phyloP scores from a whole-genome alignment of 495 filamentous ascomycete genomes.

The Tuber indicum region DNA sequence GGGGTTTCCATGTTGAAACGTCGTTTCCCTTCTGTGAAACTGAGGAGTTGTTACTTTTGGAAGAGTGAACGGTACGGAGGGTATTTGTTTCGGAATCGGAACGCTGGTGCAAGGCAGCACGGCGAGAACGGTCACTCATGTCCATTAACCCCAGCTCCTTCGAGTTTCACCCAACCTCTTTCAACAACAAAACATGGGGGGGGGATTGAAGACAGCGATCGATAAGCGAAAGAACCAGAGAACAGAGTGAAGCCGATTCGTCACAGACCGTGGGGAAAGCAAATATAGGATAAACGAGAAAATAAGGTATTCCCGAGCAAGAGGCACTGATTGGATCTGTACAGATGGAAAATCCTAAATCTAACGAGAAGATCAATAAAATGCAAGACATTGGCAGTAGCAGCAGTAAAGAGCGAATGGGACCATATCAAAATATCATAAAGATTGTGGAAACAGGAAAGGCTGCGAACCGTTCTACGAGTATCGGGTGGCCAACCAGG shows the following conservation, averaged over 20 bases:
- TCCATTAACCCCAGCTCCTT: constrained; percentile 28
- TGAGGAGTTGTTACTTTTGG: constrained; percentile 34
- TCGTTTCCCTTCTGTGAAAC: constrained; percentile 36
- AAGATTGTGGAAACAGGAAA: constrained; percentile 6
- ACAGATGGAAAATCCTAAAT: background rate
- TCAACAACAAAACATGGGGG: constrained; percentile 19
- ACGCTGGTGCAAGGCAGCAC: constrained; percentile 38
- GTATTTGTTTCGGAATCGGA: constrained; percentile 41
- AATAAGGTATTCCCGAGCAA: background rate
- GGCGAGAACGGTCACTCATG: constrained; percentile 31
- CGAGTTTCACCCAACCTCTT: constrained; percentile 18
- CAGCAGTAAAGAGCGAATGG: constrained; percentile 6
- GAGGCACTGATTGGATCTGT: background rate
- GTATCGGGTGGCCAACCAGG: background rate
- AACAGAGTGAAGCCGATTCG: background rate
- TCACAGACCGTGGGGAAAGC: constrained; percentile 2
- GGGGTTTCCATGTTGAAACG: constrained; percentile 32
- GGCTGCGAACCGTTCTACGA: background rate
- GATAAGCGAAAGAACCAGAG: background rate
- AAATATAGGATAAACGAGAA: constrained; percentile 5
- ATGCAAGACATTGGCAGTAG: background rate
- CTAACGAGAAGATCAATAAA: background rate
- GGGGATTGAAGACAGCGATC: background rate
- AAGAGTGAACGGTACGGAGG: constrained; percentile 29
- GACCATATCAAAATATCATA: constrained; percentile 4